Conservation (phyloP, 257 asterid genomes). For the Ocimum tenuiflorum region DNA sequence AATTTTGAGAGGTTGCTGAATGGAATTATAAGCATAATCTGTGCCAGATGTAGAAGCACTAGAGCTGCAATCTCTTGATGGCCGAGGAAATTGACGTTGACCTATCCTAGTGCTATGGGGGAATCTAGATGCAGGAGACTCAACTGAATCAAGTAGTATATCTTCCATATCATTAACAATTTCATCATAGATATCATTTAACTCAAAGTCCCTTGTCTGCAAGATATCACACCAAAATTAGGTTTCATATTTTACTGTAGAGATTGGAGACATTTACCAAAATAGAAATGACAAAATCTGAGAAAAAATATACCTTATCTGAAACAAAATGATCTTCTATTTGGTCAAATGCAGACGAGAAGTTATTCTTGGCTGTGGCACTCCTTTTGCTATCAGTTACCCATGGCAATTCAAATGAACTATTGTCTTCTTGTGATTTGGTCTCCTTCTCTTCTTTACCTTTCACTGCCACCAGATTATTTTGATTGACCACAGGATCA, state of each 20-base stretch:
- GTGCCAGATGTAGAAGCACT: constrained; percentile 88
- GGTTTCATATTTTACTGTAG: neutral
- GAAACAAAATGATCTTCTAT: constrained; percentile 62
- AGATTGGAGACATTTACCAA: neutral
- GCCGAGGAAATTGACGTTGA: constrained; percentile 40
- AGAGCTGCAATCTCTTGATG: constrained; percentile 84
- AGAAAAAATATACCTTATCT: constrained; percentile 33
- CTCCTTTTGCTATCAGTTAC: constrained; percentile 22
- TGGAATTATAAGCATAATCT: constrained; percentile 39
- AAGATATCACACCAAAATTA: constrained; percentile 17
- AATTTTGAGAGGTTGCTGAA: constrained; percentile 47
- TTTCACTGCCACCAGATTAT: constrained; percentile 23
- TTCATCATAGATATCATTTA: constrained; percentile 59
- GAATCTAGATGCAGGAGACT: constrained; percentile 42
- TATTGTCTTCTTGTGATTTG: constrained; percentile 27
- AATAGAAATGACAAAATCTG: neutral
- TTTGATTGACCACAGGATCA: constrained; percentile 23
- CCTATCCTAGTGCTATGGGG: constrained; percentile 32
- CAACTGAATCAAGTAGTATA: constrained; percentile 69
- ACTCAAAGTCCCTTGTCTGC: constrained; percentile 52
- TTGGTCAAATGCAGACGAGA: constrained; percentile 33
- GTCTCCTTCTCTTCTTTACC: constrained; percentile 28
- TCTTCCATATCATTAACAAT: constrained; percentile 93
- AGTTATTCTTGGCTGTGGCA: constrained; percentile 13
- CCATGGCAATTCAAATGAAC: constrained; percentile 24